Conservation (phyloP, 73 alveolate species). For the Paramecium sexaurelia region DNA sequence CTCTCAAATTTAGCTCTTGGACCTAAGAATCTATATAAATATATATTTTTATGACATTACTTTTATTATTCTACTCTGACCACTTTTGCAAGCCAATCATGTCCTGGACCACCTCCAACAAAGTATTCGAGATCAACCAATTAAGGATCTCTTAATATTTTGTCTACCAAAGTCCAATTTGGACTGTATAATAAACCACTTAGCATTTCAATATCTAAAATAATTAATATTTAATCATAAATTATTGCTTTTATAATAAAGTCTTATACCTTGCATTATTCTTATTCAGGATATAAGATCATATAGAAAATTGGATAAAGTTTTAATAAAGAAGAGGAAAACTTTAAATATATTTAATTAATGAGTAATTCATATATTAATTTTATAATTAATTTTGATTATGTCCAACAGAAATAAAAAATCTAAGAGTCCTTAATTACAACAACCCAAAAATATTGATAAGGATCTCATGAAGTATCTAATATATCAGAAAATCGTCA, state of each 20-base stretch:
- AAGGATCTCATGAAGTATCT: slow-evolving; percentile 49
- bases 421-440: slow-evolving; percentile 47
- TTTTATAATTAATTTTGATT: neutral
- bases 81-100: slow-evolving; percentile 34
- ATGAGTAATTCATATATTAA: neutral
- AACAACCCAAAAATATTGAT: neutral
- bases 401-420: slow-evolving; percentile 61
- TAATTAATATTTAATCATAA: neutral
- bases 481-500: slow-evolving; percentile 24
- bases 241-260: neutral
- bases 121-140: slow-evolving; percentile 40
- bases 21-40: neutral
- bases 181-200: slow-evolving; percentile 21
- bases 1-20: neutral
- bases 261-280: too few relatives aligned
- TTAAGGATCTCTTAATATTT: slow-evolving; percentile 3
- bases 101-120: slow-evolving; percentile 60
- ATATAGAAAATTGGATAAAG: neutral
- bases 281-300: too few relatives aligned
- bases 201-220: slow-evolving; percentile 12
- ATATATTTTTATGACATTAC: neutral
- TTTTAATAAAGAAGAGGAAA: neutral
- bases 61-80: neutral
- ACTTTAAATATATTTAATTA: neutral
- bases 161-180: slow-evolving; percentile 27